Base-by-base conservation (phyloP, 768 basidiomycete species). In the Leccinum olivaceopallidum region DNA sequence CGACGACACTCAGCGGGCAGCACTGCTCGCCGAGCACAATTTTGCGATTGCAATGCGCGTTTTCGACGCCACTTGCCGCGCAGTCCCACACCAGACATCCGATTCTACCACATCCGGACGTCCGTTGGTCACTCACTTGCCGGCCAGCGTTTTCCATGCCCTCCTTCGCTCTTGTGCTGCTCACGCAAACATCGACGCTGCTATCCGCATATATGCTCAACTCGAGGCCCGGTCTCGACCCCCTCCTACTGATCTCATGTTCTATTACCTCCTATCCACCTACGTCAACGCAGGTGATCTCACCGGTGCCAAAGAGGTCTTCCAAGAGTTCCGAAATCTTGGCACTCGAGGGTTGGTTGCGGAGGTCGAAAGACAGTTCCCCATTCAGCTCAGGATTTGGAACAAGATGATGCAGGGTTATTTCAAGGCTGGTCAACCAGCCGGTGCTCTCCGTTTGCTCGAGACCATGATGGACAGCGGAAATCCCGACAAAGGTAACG, bases 371-470 rank as follows among this genome's bases (percentile, higher is more conserved):
- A 55, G 62, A 26, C 51, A 59, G 53, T 60, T 56, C 32, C 69
- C 72, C 32, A 73, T 75, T 22, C 79, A 81, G 55, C 74, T 88
- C 50, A 69, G 77, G 42, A 76, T 87, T 2, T 94, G 85, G 85
- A 90, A 91, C 64, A 78, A 82, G 66, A 92, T 93, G 87, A 85
- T 95, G 37, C 80, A 85, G 53, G 81, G 86, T 0, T 88, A 90
- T 72, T 88, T 95, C 78, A 80, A 77, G 42, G 81, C 78, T 42
- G 85, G 85, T 1, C 74, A 85, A 55, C 80, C 88, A 0, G 84
- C 83, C 22, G 82, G 81, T 50, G 93, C 86, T 9, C 67, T 94
- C 10, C 83, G 72, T 24, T 72, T 94, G 3, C 75, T 95, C 47
- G 85, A 89, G 58, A 74, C 80, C 62, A 93, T 94, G 89, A 76